Base-by-base conservation (phyloP, 2,329 filamentous ascomycete species). In the Ascomycota sp. region DNA sequence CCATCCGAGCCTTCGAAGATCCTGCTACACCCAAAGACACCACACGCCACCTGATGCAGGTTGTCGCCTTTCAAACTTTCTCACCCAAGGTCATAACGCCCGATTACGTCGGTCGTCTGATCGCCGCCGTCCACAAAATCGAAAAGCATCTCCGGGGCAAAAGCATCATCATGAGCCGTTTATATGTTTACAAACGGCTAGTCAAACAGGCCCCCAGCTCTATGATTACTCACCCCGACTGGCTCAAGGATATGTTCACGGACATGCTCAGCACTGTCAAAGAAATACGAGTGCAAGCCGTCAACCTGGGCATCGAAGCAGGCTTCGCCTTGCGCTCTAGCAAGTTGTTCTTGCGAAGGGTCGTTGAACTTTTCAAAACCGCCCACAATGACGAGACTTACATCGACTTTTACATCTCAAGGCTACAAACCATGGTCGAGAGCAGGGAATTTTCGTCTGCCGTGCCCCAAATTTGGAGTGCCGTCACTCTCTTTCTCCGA, bases 401-500 rank as follows among this genome's bases (percentile, higher is more conserved):
- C 44, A 71, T 75, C 28, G 67, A 76, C 8, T 75, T 73, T 44
- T 73, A 86, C 42, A 67, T 69, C 29, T 60, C 67, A 13, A 67
- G 70, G 26, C 59, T 95, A 35, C 66, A 66, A 36, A 59, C 62
- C 9, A 80, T 89, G 72, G 62, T 76, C 24, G 66, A 72, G 40
- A 62, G 66, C 33, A 72, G 63, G 40, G 66, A 54, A 31, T 38
- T 41, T 9, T 38, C 48, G 21, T 52, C 62, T 0, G 62, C 70
- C 29, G 83, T 92, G 1, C 84, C 89, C 6, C 78, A 83, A 41
- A 80, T 95, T 16, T 95, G 86, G 86, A 77, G 78, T 37, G 68
- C 82, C 27, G 61, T 92, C 2, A 70, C 86, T 6, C 63, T 92
- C 2, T 71, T 92, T 36, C 59, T 93, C 32, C 72, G 77, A 55